Evolutionary conservation across 352 stramenopile species (phyloP), one percentile per base, ranked within the genome.

Genomic region (Blastocystis sp.): DNA sequence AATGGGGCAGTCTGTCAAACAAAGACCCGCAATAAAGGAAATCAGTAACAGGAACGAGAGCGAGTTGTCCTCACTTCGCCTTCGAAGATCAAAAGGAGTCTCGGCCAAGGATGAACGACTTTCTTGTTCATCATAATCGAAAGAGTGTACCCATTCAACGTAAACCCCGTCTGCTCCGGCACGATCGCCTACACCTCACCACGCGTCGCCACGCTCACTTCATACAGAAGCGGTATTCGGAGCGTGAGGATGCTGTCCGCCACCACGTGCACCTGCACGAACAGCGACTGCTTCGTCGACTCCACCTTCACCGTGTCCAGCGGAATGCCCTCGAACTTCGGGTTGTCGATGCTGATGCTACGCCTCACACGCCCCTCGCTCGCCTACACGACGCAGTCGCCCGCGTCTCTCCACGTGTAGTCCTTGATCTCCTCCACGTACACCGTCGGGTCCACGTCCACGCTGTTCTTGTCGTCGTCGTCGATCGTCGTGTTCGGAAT

Each of bases 381-480:
- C 45, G n/a, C 37, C 37, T 39, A 85, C 74, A 67, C 41, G 2
- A 85, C 61, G 6, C 21, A 33, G 29, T 85, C 51, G 29, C 31
- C 51, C 37, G 9, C n/a, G n/a, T 85, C 74, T 21, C 26, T 69
- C 74, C 74, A 85, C 10, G 70, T 37, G 66, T 67, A 85, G 26
- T 85, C 74, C 3, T 21, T 29, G 29, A 85, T 85, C n/a, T 85
- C 74, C 74, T 85, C 74, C 1, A 85, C 74, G 29, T 67, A 85
- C 37, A 63, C 74, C 13, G 55, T 85, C 12, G 74, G 74, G 66
- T 85, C 74, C 3, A 85, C 35, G 55, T 85, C 74, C 2, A 85
- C 74, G 26, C 74, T 85, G 33, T 85, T 85, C 74, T 85, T 85
- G 61, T 85, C 74, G 50, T 85, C 74, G 39, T 85, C 74, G 33